Conservation (phyloP, 176 grass and related monocot genomes). For the Alloteropsis semialata region DNA sequence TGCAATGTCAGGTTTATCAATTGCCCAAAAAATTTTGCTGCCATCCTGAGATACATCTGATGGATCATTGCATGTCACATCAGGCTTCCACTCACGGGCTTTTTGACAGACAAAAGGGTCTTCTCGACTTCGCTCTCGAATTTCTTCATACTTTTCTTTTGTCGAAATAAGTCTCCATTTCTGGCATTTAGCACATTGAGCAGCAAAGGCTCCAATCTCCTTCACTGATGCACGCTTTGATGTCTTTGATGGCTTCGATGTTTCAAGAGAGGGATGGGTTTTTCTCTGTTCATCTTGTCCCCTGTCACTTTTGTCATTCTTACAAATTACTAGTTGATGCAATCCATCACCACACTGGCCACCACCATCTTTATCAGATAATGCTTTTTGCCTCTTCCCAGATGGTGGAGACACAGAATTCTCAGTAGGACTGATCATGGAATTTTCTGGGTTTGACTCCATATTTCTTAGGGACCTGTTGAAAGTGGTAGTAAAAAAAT, state of each 20-base stretch:
- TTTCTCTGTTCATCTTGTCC: not conserved
- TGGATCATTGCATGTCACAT: constrained; percentile 53
- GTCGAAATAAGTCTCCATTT: constrained; percentile 73
- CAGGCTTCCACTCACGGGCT: constrained; percentile 58
- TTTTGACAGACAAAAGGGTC: constrained; percentile 57
- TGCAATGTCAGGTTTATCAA: constrained; percentile 58
- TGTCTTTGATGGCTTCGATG: not conserved
- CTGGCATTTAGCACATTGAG: constrained; percentile 62
- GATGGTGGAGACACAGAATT: not conserved
- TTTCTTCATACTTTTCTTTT: constrained; percentile 78
- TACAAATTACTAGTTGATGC: not conserved
- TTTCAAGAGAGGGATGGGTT: not conserved
- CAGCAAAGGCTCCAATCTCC: constrained; percentile 44
- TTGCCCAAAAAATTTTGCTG: constrained; percentile 64
- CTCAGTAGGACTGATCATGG: not conserved
- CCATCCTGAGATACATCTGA: constrained; percentile 60
- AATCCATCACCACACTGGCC: constrained; percentile 8
- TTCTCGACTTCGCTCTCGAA: constrained; percentile 40
- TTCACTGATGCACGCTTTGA: not conserved
- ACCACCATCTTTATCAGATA: constrained; percentile 3
- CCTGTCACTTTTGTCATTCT: not conserved
- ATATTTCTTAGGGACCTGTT: constrained; percentile 22
- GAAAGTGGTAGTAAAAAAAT: not conserved
- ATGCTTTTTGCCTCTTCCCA: not conserved
- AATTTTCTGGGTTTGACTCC: not conserved